Conservation (phyloP, 2,329 filamentous ascomycete genomes). For the Ascochyta clinopodiicola region DNA sequence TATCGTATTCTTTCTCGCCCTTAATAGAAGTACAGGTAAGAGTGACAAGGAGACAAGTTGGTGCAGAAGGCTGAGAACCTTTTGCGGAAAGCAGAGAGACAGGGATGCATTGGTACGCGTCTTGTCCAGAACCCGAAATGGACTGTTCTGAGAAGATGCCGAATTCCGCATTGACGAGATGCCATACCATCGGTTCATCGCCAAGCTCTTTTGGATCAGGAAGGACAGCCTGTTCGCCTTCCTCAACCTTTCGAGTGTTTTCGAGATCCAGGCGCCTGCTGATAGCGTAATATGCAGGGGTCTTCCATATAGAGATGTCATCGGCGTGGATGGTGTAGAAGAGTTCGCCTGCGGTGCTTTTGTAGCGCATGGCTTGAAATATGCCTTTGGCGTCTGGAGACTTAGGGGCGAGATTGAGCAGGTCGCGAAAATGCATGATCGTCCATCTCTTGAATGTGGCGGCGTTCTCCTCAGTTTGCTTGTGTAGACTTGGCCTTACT, state of each 20-base stretch:
- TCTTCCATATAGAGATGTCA: conserved; percentile 4
- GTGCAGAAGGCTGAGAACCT: neutral
- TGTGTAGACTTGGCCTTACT: conserved; percentile 19
- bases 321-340: conserved; percentile 16
- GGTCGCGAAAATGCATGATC: conserved; percentile 28
- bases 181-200: conserved; percentile 22
- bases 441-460: conserved; percentile 28
- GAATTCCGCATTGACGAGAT: conserved; percentile 24
- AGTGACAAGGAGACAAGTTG: neutral
- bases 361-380: conserved; percentile 6
- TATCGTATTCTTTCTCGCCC: neutral
- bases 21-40: neutral
- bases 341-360: neutral
- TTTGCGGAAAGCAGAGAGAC: neutral
- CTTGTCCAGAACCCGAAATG: neutral
- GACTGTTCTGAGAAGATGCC: conserved; percentile 13
- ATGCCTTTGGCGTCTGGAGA: neutral
- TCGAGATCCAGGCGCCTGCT: conserved; percentile 23
- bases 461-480: neutral
- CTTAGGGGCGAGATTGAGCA: conserved; percentile 7
- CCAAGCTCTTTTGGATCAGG: neutral
- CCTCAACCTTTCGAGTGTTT: conserved; percentile 12
- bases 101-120: neutral
- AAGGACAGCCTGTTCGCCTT: conserved; percentile 8
- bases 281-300: conserved; percentile 11